A percentile compares a stretch with the other conserved stretches of the same genome.
phyloP scores from a whole-genome alignment of 163 green algal genomes.

The Coccomyxa subellipsoidea region DNA sequence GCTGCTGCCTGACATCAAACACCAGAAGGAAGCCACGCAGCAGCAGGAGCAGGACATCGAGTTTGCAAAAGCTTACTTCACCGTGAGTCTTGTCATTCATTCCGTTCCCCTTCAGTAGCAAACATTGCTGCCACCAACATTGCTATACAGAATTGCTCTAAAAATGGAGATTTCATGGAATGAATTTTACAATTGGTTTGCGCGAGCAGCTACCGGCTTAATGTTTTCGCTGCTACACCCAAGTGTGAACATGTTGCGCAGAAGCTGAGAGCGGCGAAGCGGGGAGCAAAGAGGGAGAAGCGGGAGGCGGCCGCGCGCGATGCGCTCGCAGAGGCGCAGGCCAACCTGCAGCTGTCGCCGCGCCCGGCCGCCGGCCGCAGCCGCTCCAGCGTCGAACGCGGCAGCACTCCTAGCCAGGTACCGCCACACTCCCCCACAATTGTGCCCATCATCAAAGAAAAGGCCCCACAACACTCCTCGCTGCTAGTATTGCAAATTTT shows the following conservation, averaged over 20 bases:
- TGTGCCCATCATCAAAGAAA: background rate
- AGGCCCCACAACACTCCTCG: background rate
- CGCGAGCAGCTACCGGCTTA: no score
- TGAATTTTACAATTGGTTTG: no score
- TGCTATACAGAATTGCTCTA: no score
- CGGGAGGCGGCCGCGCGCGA: constrained; percentile 59
- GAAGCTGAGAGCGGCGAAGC: constrained; percentile 61
- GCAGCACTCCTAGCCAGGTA: background rate
- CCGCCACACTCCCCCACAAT: background rate
- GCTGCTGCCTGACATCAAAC: constrained; percentile 51
- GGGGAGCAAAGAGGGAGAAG: constrained; percentile 55
- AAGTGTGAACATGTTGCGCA: no score
- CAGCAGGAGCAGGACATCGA: constrained; percentile 39
- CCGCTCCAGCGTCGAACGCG: background rate
- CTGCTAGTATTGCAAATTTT: no score
- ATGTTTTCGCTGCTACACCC: no score
- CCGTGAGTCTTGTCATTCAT: background rate
- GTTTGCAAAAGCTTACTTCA: constrained; percentile 30
- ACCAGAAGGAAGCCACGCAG: constrained; percentile 32
- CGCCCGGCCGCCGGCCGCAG: constrained; percentile 12
- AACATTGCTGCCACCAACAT: no score
- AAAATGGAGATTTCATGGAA: no score
- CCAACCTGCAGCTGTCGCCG: background rate
- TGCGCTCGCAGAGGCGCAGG: constrained; percentile 26
- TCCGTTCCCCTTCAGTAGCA: background rate